A percentile compares a stretch with the other conserved stretches of the same genome.
Conservation (phyloP, 2,329 filamentous ascomycete species). For the Grosmannia clavigera region DNA sequence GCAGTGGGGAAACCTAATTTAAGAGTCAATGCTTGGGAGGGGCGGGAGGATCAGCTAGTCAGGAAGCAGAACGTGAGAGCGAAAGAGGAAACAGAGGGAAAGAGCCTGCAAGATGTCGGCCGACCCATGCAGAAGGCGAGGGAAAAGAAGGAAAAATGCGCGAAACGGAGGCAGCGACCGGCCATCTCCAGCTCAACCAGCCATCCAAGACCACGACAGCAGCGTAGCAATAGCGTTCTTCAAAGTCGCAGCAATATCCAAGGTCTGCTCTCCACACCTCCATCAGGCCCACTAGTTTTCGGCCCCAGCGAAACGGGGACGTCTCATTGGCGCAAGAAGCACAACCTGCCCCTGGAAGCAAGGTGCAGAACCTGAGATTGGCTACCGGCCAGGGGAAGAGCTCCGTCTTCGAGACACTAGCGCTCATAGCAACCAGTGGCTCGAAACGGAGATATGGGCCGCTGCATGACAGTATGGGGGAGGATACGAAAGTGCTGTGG, state of each 20-base stretch:
- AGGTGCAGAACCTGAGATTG: conserved; percentile 1
- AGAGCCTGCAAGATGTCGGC: not conserved
- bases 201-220: conserved; percentile 1
- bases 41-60: not conserved
- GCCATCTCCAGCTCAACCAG: not conserved
- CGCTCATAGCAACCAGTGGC: not conserved
- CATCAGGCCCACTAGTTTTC: not conserved
- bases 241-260: not conserved
- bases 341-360: not conserved
- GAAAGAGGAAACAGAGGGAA: not conserved
- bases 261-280: not conserved
- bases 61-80: not conserved
- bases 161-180: not conserved
- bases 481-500: not conserved
- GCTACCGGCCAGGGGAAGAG: not conserved
- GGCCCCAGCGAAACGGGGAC: not conserved
- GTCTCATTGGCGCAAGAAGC: not conserved
- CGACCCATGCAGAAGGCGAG: not conserved
- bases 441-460: not conserved
- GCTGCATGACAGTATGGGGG: not conserved
- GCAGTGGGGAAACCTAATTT: conserved; percentile 2
- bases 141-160: not conserved
- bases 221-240: not conserved
- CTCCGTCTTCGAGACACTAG: conserved; percentile 2
- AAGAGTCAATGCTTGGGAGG: conserved; percentile 3